Percentiles rank a stretch among this genome's conserved stretches.
Evolutionary conservation across 768 basidiomycete species (phyloP).

Genomic region (Amanita pseudoporphyria): DNA sequence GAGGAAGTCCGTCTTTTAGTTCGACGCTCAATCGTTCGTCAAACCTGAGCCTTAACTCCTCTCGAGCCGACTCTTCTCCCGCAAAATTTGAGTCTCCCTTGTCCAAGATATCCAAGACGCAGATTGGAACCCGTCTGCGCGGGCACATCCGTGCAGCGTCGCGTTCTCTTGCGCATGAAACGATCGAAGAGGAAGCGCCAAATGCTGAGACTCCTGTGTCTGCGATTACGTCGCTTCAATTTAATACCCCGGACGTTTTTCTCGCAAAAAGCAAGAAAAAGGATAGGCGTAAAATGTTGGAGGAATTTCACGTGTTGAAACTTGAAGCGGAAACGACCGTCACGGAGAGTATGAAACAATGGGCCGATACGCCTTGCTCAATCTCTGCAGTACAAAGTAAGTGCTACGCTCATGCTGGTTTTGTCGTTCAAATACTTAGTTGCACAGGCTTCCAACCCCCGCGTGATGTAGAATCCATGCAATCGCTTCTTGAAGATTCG

Average conservation of each 20-base stretch:
- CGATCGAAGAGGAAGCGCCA: not conserved
- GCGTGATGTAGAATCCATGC: not conserved
- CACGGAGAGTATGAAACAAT: conserved; percentile 5
- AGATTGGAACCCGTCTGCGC: not conserved
- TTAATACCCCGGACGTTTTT: not conserved
- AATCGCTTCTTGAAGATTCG: conserved; percentile 3
- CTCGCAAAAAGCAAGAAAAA: not conserved
- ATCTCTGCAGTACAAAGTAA: conserved; percentile 2
- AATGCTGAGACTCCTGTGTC: not conserved
- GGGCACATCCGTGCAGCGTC: not conserved
- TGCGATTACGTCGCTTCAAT: not conserved
- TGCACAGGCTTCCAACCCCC: conserved; percentile 3
- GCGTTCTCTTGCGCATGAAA: not conserved
- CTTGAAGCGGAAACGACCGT: not conserved
- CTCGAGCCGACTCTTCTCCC: not conserved
- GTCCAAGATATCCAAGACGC: not conserved
- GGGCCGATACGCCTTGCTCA: conserved; percentile 3
- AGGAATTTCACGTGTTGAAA: not conserved
- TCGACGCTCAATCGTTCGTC: not conserved
- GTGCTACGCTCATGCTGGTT: not conserved
- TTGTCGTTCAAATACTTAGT: not conserved
- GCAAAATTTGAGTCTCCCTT: not conserved
- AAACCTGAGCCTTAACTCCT: not conserved
- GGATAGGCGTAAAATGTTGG: not conserved
- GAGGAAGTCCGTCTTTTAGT: not conserved